A percentile compares a stretch with the other conserved stretches of the same genome.
These are phyloP conservation scores for Phytophthora cactorum DNA, from an alignment of 352 stramenopile species.

Conservation along the genomic window DNA sequence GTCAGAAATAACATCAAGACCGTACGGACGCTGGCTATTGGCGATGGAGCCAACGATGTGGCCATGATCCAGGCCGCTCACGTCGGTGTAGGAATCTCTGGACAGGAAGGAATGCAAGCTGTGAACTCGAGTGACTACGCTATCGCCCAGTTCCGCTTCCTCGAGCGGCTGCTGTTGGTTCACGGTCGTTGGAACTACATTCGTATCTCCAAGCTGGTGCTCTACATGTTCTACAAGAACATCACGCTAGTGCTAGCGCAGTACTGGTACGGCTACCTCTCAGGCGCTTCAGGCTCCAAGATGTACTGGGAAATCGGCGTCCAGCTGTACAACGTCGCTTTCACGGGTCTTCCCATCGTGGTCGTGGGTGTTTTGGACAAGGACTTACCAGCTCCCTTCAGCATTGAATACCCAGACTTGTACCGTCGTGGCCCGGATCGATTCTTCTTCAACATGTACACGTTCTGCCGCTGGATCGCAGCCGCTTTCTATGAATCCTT, in stretches of 20 bases:
- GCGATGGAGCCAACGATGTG: constrained; percentile 95
- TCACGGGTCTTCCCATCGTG: constrained; percentile 92
- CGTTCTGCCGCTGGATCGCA: constrained; percentile 79
- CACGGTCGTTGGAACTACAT: constrained; percentile 94
- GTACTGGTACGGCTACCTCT: constrained; percentile 94
- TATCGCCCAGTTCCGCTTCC: constrained; percentile 94
- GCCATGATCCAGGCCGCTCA: constrained; percentile 95
- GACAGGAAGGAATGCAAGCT: constrained; percentile 95
- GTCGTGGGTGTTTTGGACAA: constrained; percentile 86
- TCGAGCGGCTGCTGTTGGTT: constrained; percentile 90
- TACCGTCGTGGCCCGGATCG: constrained; percentile 75
- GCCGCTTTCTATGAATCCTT: constrained; percentile 80
- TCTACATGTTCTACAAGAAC: constrained; percentile 97
- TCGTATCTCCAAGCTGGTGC: constrained; percentile 89
- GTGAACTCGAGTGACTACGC: constrained; percentile 95
- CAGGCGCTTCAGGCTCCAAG: constrained; percentile 91
- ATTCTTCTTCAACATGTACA: constrained; percentile 83
- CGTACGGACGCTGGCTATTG: constrained; percentile 87
- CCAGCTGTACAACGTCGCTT: constrained; percentile 95
- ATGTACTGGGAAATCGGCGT: constrained; percentile 87
- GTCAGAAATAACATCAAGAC: constrained; percentile 65
- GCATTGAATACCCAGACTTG: constrained; percentile 76
- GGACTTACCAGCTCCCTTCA: constrained; percentile 79
- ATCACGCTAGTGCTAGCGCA: constrained; percentile 90
- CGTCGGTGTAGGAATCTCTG: constrained; percentile 93